Percentiles rank a stretch among this genome's conserved stretches.
Evolutionary conservation across 148 eudicot species (phyloP).

Genomic region (Oxyria digyna): DNA sequence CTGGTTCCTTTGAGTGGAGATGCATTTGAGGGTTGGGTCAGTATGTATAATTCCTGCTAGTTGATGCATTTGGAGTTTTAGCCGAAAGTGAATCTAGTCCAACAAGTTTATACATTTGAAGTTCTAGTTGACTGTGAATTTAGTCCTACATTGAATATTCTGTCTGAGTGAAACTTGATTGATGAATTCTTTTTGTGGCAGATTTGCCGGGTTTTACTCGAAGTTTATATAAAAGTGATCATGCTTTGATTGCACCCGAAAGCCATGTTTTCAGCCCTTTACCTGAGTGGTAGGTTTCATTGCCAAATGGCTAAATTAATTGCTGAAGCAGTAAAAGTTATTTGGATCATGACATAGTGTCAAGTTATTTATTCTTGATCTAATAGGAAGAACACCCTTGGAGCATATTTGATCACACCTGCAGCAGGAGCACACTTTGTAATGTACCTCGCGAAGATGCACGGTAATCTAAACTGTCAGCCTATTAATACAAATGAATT

Average conservation of each 20-base stretch:
- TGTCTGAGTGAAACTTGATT: neutral
- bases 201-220: slow-evolving; percentile 97
- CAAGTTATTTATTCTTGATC: slow-evolving; percentile 2
- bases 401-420: slow-evolving; percentile 79
- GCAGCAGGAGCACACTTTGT: slow-evolving; percentile 87
- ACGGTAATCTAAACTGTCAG: slow-evolving; percentile 35
- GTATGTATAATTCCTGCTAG: no score
- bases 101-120: neutral
- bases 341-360: slow-evolving; percentile 3
- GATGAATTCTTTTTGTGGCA: slow-evolving; percentile 17
- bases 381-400: slow-evolving; percentile 66
- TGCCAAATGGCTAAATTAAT: neutral
- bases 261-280: slow-evolving; percentile 95
- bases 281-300: slow-evolving; percentile 63
- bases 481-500: neutral
- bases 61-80: neutral
- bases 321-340: neutral
- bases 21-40: no score
- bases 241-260: slow-evolving; percentile 88
- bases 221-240: slow-evolving; percentile 77
- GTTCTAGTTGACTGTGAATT: neutral
- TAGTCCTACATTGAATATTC: neutral
- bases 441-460: slow-evolving; percentile 97
- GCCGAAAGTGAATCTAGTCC: neutral
- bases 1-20: neutral